Evolutionary conservation across 140 eudicot genomes (phyloP).

Genomic region (Bidens hawaiensis): DNA sequence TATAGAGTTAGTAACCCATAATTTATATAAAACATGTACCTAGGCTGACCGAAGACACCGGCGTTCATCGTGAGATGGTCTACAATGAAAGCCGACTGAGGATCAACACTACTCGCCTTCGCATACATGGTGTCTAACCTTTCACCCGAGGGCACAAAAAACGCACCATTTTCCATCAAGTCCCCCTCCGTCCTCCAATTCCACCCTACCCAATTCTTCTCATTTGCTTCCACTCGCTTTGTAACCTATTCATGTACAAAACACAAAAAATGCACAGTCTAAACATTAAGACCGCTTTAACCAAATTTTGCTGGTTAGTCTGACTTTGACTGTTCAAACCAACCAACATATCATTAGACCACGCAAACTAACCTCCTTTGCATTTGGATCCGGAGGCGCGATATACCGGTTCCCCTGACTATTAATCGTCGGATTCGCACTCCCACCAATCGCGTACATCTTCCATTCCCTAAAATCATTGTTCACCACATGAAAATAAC

Average conservation of each 20-base stretch:
- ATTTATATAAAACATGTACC: constrained; percentile 34
- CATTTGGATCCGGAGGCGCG: constrained; percentile 61
- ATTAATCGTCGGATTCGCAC: constrained; percentile 77
- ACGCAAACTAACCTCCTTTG: constrained; percentile 63
- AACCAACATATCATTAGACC: background rate
- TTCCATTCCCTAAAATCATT: constrained; percentile 73
- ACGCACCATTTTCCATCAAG: constrained; percentile 75
- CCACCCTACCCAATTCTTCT: constrained; percentile 67
- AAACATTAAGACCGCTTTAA: background rate
- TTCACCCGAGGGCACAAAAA: constrained; percentile 76
- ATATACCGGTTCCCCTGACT: constrained; percentile 88
- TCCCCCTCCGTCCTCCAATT: constrained; percentile 94
- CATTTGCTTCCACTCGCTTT: constrained; percentile 71
- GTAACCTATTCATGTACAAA: constrained; percentile 48
- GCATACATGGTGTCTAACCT: constrained; percentile 42
- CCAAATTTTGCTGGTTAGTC: background rate
- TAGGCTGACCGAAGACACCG: constrained; percentile 64
- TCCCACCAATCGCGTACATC: constrained; percentile 90
- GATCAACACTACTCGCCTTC: constrained; percentile 64
- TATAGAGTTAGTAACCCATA: background rate
- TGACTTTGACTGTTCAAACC: background rate
- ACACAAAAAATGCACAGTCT: too few species aligned
- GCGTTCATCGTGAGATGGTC: constrained; percentile 76
- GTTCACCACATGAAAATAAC: constrained; percentile 78
- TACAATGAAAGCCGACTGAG: constrained; percentile 54